phyloP scores from a whole-genome alignment of 192 early-diverging fungal species.

The Spizellomyces punctatus region DNA sequence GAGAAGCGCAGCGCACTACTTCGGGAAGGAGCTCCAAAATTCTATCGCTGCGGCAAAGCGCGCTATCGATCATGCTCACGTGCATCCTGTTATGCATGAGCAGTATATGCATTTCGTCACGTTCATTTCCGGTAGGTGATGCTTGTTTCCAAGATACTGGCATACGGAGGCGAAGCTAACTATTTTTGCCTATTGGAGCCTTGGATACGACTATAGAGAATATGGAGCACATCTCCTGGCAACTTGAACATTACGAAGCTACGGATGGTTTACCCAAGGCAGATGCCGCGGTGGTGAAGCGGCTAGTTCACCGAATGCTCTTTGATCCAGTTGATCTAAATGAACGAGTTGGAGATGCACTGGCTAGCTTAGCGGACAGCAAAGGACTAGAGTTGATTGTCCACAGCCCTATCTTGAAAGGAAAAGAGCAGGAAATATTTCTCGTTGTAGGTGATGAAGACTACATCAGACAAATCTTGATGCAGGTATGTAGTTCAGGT shows the following conservation, averaged over 20 bases:
- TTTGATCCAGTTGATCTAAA: conserved; percentile 33
- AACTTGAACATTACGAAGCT: conserved; percentile 25
- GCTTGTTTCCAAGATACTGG: not conserved
- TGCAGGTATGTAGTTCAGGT: conserved; percentile 10
- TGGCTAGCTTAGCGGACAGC: conserved; percentile 26
- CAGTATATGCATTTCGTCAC: conserved; percentile 34
- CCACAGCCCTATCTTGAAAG: conserved; percentile 21
- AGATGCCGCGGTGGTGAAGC: conserved; percentile 10
- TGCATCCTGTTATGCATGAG: conserved; percentile 29
- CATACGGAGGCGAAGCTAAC: no score
- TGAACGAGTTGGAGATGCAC: conserved; percentile 31
- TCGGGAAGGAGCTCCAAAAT: conserved; percentile 19
- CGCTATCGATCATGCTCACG: conserved; percentile 31
- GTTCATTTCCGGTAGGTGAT: conserved; percentile 19
- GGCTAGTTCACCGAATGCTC: conserved; percentile 20
- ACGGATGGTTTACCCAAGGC: conserved; percentile 2
- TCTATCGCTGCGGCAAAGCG: conserved; percentile 22
- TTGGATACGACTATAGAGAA: conserved; percentile 30
- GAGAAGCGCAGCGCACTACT: conserved; percentile 18
- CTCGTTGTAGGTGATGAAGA: conserved; percentile 34
- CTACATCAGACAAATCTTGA: conserved; percentile 23
- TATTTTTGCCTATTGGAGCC: conserved; percentile 1
- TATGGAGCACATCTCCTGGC: conserved; percentile 35
- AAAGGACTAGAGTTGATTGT: conserved; percentile 32
- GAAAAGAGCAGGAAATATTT: conserved; percentile 25